phyloP scores from a whole-genome alignment of 2,329 filamentous ascomycete genomes.

The Fusarium solani-melongenae region DNA sequence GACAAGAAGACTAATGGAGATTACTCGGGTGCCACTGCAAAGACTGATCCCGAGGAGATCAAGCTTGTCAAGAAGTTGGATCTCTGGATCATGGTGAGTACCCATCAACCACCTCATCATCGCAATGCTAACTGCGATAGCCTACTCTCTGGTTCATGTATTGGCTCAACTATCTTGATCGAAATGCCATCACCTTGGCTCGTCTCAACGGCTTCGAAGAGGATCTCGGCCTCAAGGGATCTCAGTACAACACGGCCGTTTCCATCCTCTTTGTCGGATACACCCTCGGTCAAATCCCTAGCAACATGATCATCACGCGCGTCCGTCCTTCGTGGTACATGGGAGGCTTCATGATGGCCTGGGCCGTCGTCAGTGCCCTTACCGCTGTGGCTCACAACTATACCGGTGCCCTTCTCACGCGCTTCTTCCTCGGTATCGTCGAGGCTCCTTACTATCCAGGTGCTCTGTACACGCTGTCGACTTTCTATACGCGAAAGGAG shows the following conservation, averaged over 20 bases:
- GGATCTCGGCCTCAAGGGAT: slow-evolving; percentile 28
- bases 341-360: slow-evolving; percentile 55
- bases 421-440: slow-evolving; percentile 54
- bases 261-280: slow-evolving; percentile 54
- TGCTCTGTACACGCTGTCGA: slow-evolving; percentile 55
- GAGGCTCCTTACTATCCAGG: slow-evolving; percentile 52
- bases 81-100: slow-evolving; percentile 14
- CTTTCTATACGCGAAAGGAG: slow-evolving; percentile 64
- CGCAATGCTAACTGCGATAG: neutral
- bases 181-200: slow-evolving; percentile 58
- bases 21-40: slow-evolving; percentile 29
- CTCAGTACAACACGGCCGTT: slow-evolving; percentile 40
- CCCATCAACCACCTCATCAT: neutral
- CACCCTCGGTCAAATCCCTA: slow-evolving; percentile 53
- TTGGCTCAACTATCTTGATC: slow-evolving; percentile 56
- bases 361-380: slow-evolving; percentile 57
- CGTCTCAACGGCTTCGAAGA: slow-evolving; percentile 42
- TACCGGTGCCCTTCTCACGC: slow-evolving; percentile 57
- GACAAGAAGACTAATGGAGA: slow-evolving; percentile 33
- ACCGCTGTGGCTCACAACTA: slow-evolving; percentile 60
- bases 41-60: slow-evolving; percentile 9
- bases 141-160: slow-evolving; percentile 44
- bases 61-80: slow-evolving; percentile 16
- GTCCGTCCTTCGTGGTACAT: slow-evolving; percentile 53
- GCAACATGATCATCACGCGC: slow-evolving; percentile 56